A percentile compares a stretch with the other conserved stretches of the same genome.
These are phyloP conservation scores for Blepharisma japonicum DNA, from an alignment of 73 alveolate species.

Conservation along the genomic window DNA sequence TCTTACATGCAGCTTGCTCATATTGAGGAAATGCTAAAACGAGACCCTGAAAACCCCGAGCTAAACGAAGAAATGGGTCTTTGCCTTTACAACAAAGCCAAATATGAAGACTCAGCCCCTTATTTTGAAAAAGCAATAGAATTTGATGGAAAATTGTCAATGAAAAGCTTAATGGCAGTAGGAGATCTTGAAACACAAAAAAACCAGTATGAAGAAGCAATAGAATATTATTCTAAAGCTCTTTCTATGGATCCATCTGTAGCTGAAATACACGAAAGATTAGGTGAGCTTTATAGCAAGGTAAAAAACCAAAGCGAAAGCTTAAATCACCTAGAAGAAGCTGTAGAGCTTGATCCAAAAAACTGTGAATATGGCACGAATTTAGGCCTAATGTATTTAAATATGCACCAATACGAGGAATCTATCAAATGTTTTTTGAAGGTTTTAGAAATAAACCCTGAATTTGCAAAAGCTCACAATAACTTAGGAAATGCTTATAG, in stretches of 20 bases:
- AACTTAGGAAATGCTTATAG: slow-evolving; percentile 35
- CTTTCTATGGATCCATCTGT: neutral
- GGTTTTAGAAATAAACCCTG: slow-evolving; percentile 22
- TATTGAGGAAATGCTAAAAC: slow-evolving; percentile 14
- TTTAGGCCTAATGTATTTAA: slow-evolving; percentile 21
- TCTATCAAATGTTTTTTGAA: slow-evolving; percentile 14
- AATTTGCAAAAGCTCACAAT: slow-evolving; percentile 24
- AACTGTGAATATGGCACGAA: neutral
- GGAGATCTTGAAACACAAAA: neutral
- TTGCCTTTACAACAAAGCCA: neutral
- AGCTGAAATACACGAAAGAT: neutral
- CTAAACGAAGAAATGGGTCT: neutral
- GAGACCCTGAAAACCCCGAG: slow-evolving; percentile 24
- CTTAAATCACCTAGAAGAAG: neutral
- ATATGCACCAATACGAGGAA: neutral
- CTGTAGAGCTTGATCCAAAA: slow-evolving; percentile 19
- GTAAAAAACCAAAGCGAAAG: neutral
- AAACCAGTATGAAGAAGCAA: slow-evolving; percentile 26
- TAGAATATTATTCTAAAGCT: neutral
- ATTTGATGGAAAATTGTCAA: neutral
- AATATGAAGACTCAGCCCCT: neutral
- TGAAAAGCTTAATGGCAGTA: neutral
- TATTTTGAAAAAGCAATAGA: neutral
- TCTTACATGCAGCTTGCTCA: neutral
- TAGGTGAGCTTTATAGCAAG: neutral